Conservation (phyloP, 257 asterid genomes). For the Scutellaria baicalensis region DNA sequence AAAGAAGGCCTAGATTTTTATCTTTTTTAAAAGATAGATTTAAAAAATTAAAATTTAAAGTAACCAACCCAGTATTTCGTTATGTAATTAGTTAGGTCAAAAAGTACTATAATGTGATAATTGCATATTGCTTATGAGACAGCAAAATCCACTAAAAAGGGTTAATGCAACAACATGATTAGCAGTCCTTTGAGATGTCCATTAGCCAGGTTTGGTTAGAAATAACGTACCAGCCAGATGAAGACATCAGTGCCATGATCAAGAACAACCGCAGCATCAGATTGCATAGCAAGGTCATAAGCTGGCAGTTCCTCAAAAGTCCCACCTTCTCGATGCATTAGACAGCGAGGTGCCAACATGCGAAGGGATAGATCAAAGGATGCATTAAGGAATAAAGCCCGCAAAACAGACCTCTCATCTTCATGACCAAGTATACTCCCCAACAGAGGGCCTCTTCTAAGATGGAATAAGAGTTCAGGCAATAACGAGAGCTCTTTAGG, state of each 20-base stretch:
- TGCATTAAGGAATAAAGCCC: constrained; percentile 79
- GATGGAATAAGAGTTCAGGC: constrained; percentile 89
- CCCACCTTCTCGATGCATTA: constrained; percentile 97
- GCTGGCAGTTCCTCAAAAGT: constrained; percentile 97
- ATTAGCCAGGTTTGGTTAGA: neutral
- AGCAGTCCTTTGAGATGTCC: neutral
- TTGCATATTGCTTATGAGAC: neutral
- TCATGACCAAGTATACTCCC: constrained; percentile 92
- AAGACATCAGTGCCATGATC: constrained; percentile 98
- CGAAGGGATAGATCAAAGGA: constrained; percentile 90
- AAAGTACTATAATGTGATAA: neutral
- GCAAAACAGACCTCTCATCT: constrained; percentile 85
- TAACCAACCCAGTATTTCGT: neutral
- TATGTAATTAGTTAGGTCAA: neutral
- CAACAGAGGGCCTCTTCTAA: constrained; percentile 82
- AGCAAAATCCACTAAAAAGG: neutral
- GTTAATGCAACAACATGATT: constrained; percentile 1
- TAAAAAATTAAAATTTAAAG: neutral
- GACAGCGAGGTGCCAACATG: constrained; percentile 95
- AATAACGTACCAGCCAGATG: constrained; percentile 82
- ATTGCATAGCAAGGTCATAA: constrained; percentile 95
- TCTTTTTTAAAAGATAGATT: neutral
- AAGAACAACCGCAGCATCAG: constrained; percentile 97
- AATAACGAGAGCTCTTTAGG: constrained; percentile 71
- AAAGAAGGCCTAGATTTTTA: too few species aligned